A percentile compares a stretch with the other conserved stretches of the same genome.
These are phyloP conservation scores for Phytopythium ostracodes DNA, from an alignment of 352 stramenopile genomes.

Conservation along the genomic window DNA sequence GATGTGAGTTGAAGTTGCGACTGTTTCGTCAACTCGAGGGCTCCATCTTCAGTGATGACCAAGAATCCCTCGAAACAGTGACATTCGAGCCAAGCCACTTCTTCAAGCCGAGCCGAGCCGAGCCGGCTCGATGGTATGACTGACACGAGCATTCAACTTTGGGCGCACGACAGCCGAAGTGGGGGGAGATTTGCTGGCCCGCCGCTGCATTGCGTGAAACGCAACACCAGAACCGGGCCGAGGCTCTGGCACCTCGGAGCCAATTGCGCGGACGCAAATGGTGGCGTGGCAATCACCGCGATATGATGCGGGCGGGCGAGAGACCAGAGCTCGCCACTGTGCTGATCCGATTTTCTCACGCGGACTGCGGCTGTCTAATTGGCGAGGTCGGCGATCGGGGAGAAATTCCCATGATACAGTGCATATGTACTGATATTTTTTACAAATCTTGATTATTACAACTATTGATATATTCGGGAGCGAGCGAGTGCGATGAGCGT, in stretches of 20 bases:
- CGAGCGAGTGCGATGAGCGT: no score
- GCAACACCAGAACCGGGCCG: conserved; percentile 6
- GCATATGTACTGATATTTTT: no score
- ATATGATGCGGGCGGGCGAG: background rate
- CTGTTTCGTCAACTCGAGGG: conserved; percentile 1
- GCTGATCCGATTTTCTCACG: background rate
- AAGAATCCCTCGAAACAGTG: background rate
- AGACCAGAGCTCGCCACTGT: background rate
- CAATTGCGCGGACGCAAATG: background rate
- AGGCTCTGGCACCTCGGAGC: background rate
- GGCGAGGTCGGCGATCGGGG: no score
- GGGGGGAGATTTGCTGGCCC: conserved; percentile 1
- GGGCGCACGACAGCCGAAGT: no score
- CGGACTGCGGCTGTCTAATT: background rate
- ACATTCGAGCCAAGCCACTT: background rate
- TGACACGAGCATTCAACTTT: background rate
- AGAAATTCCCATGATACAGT: no score
- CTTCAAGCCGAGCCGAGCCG: no score
- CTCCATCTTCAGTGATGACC: no score
- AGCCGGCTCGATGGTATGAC: no score
- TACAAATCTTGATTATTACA: no score
- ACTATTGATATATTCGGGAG: no score
- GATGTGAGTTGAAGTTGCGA: background rate
- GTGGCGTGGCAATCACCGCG: background rate
- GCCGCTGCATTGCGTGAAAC: conserved; percentile 5